These are phyloP conservation scores for Candida stauntonica DNA, from an alignment of 805 yeast genomes.

Conservation along the genomic window DNA sequence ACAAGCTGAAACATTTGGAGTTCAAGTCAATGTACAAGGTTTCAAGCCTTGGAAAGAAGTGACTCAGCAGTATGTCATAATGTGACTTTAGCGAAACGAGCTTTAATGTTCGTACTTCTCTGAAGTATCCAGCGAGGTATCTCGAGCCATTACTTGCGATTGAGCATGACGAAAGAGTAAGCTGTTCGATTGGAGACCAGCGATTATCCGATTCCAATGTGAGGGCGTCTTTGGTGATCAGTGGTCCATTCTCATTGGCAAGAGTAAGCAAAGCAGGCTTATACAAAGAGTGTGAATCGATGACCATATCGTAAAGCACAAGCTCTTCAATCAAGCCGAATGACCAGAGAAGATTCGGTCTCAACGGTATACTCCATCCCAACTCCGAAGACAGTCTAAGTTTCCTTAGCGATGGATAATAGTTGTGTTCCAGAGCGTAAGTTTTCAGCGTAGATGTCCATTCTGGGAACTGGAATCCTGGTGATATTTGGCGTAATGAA, in stretches of 20 bases:
- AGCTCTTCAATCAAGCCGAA: slow-evolving; percentile 42
- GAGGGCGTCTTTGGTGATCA: slow-evolving; percentile 19
- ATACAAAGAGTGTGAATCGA: slow-evolving; percentile 39
- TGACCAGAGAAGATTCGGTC: slow-evolving; percentile 42
- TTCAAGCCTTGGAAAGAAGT: slow-evolving; percentile 37
- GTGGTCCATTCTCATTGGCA: slow-evolving; percentile 23
- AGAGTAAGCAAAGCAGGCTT: slow-evolving; percentile 27
- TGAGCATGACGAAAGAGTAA: slow-evolving; percentile 32
- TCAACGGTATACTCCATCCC: slow-evolving; percentile 51
- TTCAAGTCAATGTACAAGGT: slow-evolving; percentile 43
- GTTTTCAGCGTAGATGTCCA: slow-evolving; percentile 26
- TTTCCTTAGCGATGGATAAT: slow-evolving; percentile 28
- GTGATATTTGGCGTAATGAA: slow-evolving; percentile 42
- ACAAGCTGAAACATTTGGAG: slow-evolving; percentile 39
- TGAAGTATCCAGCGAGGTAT: slow-evolving; percentile 36
- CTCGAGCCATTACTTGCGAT: slow-evolving; percentile 35
- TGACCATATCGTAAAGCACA: slow-evolving; percentile 41
- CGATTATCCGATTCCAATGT: slow-evolving; percentile 11
- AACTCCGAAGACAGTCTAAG: slow-evolving; percentile 39
- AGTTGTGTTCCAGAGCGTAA: slow-evolving; percentile 25
- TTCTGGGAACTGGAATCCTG: slow-evolving; percentile 41
- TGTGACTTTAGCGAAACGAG: slow-evolving; percentile 38
- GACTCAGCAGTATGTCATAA: slow-evolving; percentile 45
- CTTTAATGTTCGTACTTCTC: slow-evolving; percentile 34
- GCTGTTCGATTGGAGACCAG: slow-evolving; percentile 33